phyloP scores from a whole-genome alignment of 2,329 filamentous ascomycete genomes.

The Talaromyces islandicus region DNA sequence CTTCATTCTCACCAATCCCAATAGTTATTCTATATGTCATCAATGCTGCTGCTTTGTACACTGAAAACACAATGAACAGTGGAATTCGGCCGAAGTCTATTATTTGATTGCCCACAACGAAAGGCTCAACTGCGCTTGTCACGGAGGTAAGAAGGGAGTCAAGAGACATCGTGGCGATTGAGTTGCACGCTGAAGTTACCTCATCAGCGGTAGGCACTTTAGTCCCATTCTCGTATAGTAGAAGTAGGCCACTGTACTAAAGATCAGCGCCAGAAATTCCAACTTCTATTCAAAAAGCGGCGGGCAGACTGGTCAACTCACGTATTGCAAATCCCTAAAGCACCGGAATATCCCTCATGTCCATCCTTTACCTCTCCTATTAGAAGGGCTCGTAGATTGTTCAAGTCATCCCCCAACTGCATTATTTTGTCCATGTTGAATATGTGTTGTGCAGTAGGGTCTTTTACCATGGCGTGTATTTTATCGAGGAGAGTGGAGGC shows the following conservation, averaged over 20 bases:
- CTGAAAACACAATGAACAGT: not conserved
- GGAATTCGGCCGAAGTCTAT: not conserved
- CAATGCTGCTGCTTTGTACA: not conserved
- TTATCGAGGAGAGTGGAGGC: not conserved
- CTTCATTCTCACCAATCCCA: not conserved
- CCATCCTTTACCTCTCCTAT: not conserved
- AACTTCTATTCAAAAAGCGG: not conserved
- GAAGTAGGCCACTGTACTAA: not conserved
- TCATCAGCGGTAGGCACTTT: not conserved
- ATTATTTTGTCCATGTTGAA: not conserved
- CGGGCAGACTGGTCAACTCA: not conserved
- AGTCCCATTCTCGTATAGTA: not conserved
- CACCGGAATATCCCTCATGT: not conserved
- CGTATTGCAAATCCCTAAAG: not conserved
- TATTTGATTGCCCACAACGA: not conserved
- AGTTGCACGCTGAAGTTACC: not conserved
- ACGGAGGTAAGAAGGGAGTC: not conserved
- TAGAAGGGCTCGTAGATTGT: not conserved
- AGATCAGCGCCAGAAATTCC: not conserved
- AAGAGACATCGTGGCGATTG: not conserved
- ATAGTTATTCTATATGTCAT: not conserved
- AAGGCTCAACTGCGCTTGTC: not conserved
- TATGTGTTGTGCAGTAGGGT: not conserved
- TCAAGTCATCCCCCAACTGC: not conserved
- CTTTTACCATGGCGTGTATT: not conserved